Evolutionary conservation across 164 flowering plant genomes (phyloP).

Genomic region (Aristolochia fimbriata): DNA sequence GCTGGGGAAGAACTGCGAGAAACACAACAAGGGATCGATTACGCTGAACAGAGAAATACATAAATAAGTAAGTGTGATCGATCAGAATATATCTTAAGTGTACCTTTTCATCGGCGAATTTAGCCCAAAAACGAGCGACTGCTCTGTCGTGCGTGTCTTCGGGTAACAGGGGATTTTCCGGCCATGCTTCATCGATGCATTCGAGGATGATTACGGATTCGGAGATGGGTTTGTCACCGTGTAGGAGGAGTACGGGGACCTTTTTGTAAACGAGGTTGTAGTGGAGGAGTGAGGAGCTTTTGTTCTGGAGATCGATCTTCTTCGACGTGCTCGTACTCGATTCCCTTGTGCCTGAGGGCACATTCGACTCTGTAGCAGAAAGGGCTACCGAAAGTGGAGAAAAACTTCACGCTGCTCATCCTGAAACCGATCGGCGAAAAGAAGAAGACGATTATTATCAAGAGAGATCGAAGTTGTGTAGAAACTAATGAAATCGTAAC

Average conservation of each 20-base stretch:
- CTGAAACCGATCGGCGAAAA: not conserved
- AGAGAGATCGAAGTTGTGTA: not conserved
- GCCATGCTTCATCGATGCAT: constrained; percentile 6
- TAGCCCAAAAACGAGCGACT: constrained; percentile 21
- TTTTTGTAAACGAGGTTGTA: constrained; percentile 8
- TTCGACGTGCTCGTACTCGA: no score
- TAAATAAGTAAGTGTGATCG: no score
- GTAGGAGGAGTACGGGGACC: no score
- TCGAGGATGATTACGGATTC: constrained; percentile 1
- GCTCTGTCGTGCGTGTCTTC: constrained; percentile 16
- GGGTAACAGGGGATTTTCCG: constrained; percentile 9
- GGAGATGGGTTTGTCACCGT: no score
- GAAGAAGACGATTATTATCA: no score
- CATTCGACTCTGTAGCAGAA: constrained; percentile 10
- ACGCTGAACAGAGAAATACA: not conserved
- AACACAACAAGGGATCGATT: not conserved
- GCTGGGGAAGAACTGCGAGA: not conserved
- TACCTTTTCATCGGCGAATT: constrained; percentile 2
- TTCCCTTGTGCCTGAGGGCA: constrained; percentile 13
- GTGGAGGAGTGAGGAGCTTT: constrained; percentile 15
- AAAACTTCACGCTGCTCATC: constrained; percentile 10
- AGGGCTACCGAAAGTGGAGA: constrained; percentile 11
- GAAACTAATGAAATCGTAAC: not conserved
- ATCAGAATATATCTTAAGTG: no score
- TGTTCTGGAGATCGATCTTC: constrained; percentile 5